Percentiles rank a stretch among this genome's conserved stretches.
phyloP scores from a whole-genome alignment of 192 early-diverging fungal species.

The Kickxella alabastrina region DNA sequence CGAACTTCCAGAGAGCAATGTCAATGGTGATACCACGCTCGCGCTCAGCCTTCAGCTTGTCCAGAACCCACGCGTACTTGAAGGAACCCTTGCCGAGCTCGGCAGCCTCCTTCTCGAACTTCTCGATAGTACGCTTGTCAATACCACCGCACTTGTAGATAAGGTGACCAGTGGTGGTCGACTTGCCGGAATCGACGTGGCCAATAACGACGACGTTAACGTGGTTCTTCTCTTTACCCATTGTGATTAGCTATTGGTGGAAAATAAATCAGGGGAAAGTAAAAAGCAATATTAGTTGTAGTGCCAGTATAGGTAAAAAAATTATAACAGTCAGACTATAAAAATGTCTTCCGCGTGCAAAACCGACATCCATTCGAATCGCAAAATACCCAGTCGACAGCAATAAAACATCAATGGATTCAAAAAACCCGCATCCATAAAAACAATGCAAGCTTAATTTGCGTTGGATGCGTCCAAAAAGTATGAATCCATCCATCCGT shows the following conservation, averaged over 20 bases:
- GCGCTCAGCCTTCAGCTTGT: slow-evolving; percentile 99
- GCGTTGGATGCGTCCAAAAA: neutral
- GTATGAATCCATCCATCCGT: slow-evolving; percentile 1
- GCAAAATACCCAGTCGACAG: too few species aligned
- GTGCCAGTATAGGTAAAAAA: too few species aligned
- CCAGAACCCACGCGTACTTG: slow-evolving; percentile 99
- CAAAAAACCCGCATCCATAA: too few species aligned
- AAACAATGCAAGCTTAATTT: too few species aligned
- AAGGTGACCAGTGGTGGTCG: slow-evolving; percentile 99
- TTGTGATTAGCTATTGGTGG: slow-evolving; percentile 34
- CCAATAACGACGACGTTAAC: slow-evolving; percentile 95
- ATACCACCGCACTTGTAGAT: slow-evolving; percentile 99
- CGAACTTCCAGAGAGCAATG: slow-evolving; percentile 96
- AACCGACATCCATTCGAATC: too few species aligned
- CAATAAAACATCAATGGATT: too few species aligned
- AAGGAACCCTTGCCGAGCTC: slow-evolving; percentile 99
- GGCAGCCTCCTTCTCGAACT: slow-evolving; percentile 99
- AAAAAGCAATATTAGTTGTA: slow-evolving; percentile 5
- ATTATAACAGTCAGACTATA: too few species aligned
- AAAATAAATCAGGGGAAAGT: neutral
- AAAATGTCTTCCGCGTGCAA: too few species aligned
- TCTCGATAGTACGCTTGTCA: slow-evolving; percentile 99
- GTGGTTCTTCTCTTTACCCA: slow-evolving; percentile 90
- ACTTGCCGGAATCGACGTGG: slow-evolving; percentile 99
- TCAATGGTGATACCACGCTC: slow-evolving; percentile 99